Conservation (phyloP, 1,284 basidiomycete genomes). For the Puccinia triticina region DNA sequence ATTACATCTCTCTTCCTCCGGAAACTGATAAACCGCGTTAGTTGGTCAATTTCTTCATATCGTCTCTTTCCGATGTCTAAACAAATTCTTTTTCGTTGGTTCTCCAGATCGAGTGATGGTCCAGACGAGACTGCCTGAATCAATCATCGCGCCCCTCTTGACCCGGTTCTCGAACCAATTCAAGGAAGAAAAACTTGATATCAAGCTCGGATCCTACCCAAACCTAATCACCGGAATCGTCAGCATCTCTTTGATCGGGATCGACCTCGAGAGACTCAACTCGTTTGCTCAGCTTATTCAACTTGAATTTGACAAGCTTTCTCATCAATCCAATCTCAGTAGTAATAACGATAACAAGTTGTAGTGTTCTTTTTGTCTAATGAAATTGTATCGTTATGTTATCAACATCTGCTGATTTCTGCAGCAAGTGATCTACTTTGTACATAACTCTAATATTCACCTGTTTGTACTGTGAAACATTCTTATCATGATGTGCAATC, state of each 20-base stretch:
- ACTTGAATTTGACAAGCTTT: no score
- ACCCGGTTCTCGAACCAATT: constrained; percentile 75
- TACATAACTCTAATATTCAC: no score
- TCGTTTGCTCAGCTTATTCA: no score
- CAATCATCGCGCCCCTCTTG: constrained; percentile 84
- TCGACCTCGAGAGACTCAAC: constrained; percentile 54
- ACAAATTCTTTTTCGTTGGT: not conserved
- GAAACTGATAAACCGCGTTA: constrained; percentile 40
- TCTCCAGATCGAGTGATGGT: constrained; percentile 53
- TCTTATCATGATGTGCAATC: no score
- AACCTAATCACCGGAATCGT: constrained; percentile 63
- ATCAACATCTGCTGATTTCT: no score
- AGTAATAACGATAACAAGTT: no score
- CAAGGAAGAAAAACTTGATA: constrained; percentile 66
- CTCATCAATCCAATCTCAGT: no score
- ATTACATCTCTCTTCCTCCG: constrained; percentile 56
- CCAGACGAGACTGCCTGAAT: constrained; percentile 72
- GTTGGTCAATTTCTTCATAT: not conserved
- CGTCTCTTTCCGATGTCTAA: not conserved
- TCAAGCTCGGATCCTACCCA: constrained; percentile 59
- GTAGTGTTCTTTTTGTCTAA: no score
- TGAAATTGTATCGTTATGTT: no score
- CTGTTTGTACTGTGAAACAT: no score
- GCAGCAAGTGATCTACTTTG: no score
- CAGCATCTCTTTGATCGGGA: constrained; percentile 79